Evolutionary conservation across 345 rosid genomes (phyloP), one percentile per base, ranked within the genome.

Genomic region (Acer yangbiense): DNA sequence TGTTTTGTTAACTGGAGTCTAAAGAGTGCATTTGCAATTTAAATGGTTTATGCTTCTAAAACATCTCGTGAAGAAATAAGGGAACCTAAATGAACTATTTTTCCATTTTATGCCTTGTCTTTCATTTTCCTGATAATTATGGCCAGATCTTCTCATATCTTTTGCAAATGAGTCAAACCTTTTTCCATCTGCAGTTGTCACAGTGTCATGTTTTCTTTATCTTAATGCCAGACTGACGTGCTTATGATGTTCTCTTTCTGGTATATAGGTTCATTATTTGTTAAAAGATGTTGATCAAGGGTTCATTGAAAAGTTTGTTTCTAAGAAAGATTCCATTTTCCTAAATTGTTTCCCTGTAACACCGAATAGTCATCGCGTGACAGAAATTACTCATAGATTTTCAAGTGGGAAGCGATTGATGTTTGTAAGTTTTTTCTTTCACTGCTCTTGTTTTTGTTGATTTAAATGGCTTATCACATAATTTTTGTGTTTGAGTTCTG

Each of bases 361-460:
- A 17, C 98, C 99, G 58, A 96, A 96, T 68, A 81, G 85, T 86
- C 91, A 90, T 54, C 98, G 99, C 39, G 94, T 96, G 82, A 87
- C 93, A 1, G 99, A 96, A 88, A 48, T 91, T 54, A 79, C 79
- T 32, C 84, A 88, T 78, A 71, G 86, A 65, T 91, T 82, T 81
- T 86, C 88, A 14, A 83, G 82, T 80, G 94, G 91, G 18, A 85
- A 84, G 79, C 81, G 88, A 41, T 79, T 92, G 86, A 27, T 78
- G 16, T 94, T 89, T 84, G 99, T 96, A 85, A 88, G 97, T 80
- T 35, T 46, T 68, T 67, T 29, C 44, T 48, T 61, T 68, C 43
- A 21, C n/a, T 18, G 25, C 13, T 44, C 63, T 65, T 70, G 27
- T 20, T 39, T 74, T 65, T 13, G 35, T 60, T 65, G 50, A 17